phyloP scores from a whole-genome alignment of 1,284 basidiomycete species.

The Leccinum cinnamomeum region DNA sequence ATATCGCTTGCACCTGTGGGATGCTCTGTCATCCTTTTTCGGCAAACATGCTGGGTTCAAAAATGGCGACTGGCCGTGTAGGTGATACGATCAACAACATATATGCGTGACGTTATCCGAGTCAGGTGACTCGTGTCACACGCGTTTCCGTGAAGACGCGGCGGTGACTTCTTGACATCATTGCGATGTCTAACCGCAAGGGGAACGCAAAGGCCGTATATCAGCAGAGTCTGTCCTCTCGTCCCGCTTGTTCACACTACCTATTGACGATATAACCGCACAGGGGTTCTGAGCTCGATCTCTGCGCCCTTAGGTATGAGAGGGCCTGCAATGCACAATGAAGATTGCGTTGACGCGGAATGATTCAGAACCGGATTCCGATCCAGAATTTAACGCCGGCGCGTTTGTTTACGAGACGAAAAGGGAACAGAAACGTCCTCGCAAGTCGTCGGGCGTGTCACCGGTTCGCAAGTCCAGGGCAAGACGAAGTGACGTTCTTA shows the following conservation, averaged over 20 bases:
- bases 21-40: too few species aligned
- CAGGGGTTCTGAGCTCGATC: slow-evolving; percentile 30
- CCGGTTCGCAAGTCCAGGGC: slow-evolving; percentile 16
- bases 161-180: not conserved
- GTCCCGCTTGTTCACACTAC: not conserved
- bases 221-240: slow-evolving; percentile 20
- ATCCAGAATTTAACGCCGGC: slow-evolving; percentile 58
- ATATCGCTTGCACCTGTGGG: too few species aligned
- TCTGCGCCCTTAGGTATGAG: slow-evolving; percentile 32
- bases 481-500: slow-evolving; percentile 10
- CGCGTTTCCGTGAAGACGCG: slow-evolving; percentile 6
- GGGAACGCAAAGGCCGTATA: slow-evolving; percentile 9
- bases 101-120: not conserved
- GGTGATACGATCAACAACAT: too few species aligned
- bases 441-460: slow-evolving; percentile 17
- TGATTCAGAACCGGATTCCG: slow-evolving; percentile 42
- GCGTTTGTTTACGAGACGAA: slow-evolving; percentile 40
- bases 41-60: too few species aligned
- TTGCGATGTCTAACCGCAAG: slow-evolving; percentile 8
- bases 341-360: not conserved
- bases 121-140: slow-evolving; percentile 26
- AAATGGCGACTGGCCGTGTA: too few species aligned
- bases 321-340: not conserved
- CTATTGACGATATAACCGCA: slow-evolving; percentile 1
- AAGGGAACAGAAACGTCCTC: slow-evolving; percentile 32